Evolutionary conservation across 345 rosid species (phyloP).

Genomic region (Citrus glauca): DNA sequence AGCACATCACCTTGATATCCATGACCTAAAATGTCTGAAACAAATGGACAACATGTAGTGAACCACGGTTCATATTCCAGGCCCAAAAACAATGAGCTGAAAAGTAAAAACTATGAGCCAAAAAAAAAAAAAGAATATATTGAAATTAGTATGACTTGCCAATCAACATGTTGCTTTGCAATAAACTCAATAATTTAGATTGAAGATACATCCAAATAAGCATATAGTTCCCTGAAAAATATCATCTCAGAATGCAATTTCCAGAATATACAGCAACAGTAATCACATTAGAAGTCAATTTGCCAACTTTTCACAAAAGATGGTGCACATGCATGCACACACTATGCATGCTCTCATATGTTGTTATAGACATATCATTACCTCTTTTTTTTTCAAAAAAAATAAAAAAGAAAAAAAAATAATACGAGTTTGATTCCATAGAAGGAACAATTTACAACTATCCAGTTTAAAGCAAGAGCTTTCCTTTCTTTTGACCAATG

Average conservation of each 20-base stretch:
- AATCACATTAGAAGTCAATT: neutral
- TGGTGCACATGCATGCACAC: neutral
- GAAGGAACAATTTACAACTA: neutral
- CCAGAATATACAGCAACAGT: neutral
- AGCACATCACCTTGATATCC: neutral
- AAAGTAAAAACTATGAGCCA: neutral
- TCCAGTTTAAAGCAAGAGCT: neutral
- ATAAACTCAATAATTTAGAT: neutral
- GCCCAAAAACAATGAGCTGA: neutral
- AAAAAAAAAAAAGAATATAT: neutral
- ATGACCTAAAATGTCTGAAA: neutral
- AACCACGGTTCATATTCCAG: neutral
- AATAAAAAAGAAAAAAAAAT: too few relatives aligned
- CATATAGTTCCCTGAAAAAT: neutral
- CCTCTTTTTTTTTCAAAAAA: neutral
- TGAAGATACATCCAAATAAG: constrained; percentile 1
- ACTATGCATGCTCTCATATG: neutral
- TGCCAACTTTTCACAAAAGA: neutral
- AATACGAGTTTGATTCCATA: neutral
- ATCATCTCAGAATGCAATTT: neutral
- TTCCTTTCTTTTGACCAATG: neutral
- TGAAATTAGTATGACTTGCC: neutral
- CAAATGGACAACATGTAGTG: neutral
- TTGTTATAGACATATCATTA: neutral
- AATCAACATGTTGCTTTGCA: neutral